These are phyloP conservation scores for Lantana camara DNA, from an alignment of 257 asterid species.

Conservation along the genomic window DNA sequence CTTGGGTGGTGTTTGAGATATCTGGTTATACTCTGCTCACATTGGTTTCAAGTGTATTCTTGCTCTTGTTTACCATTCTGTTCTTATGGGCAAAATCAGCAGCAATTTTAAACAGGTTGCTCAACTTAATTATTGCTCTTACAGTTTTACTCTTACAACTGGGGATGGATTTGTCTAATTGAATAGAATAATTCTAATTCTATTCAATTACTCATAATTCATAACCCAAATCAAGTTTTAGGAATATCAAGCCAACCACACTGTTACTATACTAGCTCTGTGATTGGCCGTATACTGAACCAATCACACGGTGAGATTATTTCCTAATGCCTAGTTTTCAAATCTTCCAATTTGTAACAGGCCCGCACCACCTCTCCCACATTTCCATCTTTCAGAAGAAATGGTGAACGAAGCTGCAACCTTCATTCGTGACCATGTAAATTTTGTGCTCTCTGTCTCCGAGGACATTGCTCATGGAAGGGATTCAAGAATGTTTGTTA, in stretches of 20 bases:
- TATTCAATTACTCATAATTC: no score
- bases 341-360: slow-evolving; percentile 40
- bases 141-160: background rate
- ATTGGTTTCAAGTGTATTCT: slow-evolving; percentile 64
- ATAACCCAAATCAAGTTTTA: no score
- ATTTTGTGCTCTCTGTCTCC: slow-evolving; percentile 49
- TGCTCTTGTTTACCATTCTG: slow-evolving; percentile 79
- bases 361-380: slow-evolving; percentile 87
- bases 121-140: background rate
- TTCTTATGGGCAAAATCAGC: slow-evolving; percentile 95
- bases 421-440: slow-evolving; percentile 45
- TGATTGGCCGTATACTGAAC: no score
- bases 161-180: background rate
- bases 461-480: slow-evolving; percentile 72
- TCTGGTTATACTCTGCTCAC: slow-evolving; percentile 76
- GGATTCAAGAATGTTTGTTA: slow-evolving; percentile 60
- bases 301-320: no score
- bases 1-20: slow-evolving; percentile 88
- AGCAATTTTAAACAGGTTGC: slow-evolving; percentile 76
- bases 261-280: no score
- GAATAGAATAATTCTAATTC: no score
- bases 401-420: slow-evolving; percentile 49
- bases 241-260: no score
- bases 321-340: background rate
- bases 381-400: slow-evolving; percentile 74